Evolutionary conservation across 768 basidiomycete genomes (phyloP).

Genomic region (Kwoniella sp.): DNA sequence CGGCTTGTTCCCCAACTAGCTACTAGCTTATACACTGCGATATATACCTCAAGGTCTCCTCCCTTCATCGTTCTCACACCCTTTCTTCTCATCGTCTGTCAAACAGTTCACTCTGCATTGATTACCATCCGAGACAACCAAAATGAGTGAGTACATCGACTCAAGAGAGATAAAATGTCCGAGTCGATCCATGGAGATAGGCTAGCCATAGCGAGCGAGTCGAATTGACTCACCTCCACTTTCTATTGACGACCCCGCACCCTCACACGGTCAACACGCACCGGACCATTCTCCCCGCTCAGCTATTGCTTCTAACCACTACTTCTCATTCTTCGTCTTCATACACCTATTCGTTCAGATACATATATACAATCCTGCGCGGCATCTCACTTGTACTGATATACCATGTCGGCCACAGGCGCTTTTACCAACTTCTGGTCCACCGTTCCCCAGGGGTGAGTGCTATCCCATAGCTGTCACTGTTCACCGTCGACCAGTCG

Average conservation of each 20-base stretch:
- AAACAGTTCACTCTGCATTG: not conserved
- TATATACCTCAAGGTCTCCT: not conserved
- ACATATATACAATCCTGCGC: too few relatives aligned
- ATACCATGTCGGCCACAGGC: conserved; percentile 1
- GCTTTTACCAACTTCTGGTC: conserved; percentile 25
- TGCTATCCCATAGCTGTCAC: not conserved
- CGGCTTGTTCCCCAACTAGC: not conserved
- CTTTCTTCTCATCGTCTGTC: not conserved
- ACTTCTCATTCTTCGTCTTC: not conserved
- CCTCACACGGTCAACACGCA: not conserved
- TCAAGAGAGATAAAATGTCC: not conserved
- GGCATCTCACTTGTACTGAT: not conserved
- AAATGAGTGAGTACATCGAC: conserved; percentile 11
- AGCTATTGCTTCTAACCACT: too few relatives aligned
- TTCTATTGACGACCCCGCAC: not conserved
- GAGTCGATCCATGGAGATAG: not conserved
- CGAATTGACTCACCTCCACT: not conserved
- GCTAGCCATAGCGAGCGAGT: not conserved
- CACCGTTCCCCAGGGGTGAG: conserved; percentile 23
- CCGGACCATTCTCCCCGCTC: too few relatives aligned
- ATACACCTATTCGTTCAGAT: not conserved
- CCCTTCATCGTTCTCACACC: conserved; percentile 1
- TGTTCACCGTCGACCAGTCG: not conserved
- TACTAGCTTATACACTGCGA: not conserved
- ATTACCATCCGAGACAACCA: not conserved